Evolutionary conservation across 2,329 filamentous ascomycete genomes (phyloP), one percentile per base, ranked within the genome.

Genomic region (Diaporthe australafricana): DNA sequence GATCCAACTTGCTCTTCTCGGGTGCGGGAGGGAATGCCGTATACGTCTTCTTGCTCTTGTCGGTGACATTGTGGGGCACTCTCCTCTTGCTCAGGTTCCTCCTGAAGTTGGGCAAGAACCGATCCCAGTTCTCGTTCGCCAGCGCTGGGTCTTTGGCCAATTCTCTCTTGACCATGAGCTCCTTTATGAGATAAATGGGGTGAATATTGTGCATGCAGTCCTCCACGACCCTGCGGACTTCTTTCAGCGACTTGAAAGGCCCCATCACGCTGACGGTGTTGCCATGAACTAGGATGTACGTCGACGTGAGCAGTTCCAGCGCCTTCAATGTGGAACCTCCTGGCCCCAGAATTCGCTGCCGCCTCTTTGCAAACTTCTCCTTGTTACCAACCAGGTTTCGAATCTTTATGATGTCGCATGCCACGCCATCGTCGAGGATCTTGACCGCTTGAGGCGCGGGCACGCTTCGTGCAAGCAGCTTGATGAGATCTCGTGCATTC

Each of bases 181-280:
- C 93, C 82, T 84, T 87, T 80, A 88, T 87, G 76, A 88, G 83
- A 79, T 99, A 98, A 83, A 99, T 97, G 76, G 97, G 94, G 84
- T 99, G 96, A 70, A 98, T 91, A 80, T 99, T 99, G 78, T 90
- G 90, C 96, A 99, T 98, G 84, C 95, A 98, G 82, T 98, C 96
- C 82, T 97, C 93, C 47, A 98, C 90, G 25, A 98, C 91, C 67
- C 95, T 89, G 57, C 96, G 91, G 38, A 98, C 91, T 78, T 98
- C 96, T 84, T 98, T 98, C 57, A 99, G 83, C 2, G 94, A 95
- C 83, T 97, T 98, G 85, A 93, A 98, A 0, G 92, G 91, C 0
- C 96, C 96, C 93, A 99, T 98, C 6, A 90, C 92, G 0, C 92
- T 91, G 35, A 99, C 96, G 0, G 96, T 98, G 82, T 98, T 98